Conservation (phyloP, 768 basidiomycete genomes). For the Hirschioporus abietinus region DNA sequence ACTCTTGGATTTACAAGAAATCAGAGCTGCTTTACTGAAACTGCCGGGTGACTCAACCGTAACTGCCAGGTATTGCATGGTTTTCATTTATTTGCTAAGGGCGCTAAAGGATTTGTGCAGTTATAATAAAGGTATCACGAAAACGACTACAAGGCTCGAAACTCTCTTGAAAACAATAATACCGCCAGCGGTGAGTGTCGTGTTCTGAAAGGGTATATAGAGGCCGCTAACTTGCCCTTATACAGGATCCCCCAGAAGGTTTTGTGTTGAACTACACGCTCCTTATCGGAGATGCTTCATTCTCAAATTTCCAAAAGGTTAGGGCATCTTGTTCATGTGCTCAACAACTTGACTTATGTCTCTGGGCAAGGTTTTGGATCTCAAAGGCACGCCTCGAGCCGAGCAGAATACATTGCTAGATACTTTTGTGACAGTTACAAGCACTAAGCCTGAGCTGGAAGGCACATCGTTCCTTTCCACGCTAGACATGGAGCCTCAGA, state of each 20-base stretch:
- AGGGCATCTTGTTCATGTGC: conserved; percentile 8
- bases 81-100: background rate
- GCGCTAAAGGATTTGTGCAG: conserved; percentile 33
- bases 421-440: conserved; percentile 87
- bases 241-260: conserved; percentile 83
- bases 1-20: conserved; percentile 82
- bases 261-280: conserved; percentile 96
- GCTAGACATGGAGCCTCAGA: conserved; percentile 91
- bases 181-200: conserved; percentile 71
- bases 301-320: conserved; percentile 98
- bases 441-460: conserved; percentile 83
- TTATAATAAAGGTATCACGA: conserved; percentile 77
- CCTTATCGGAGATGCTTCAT: conserved; percentile 89
- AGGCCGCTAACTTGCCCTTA: conserved; percentile 3
- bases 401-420: conserved; percentile 90
- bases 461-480: conserved; percentile 89
- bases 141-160: conserved; percentile 78
- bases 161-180: conserved; percentile 93
- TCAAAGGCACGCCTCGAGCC: conserved; percentile 84
- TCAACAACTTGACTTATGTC: conserved; percentile 4
- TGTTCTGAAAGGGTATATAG: background rate
- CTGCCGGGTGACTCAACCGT: conserved; percentile 70
- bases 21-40: conserved; percentile 78
- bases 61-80: conserved; percentile 44
- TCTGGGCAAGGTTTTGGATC: conserved; percentile 71